Base-by-base conservation (phyloP, 2,329 filamentous ascomycete species). In the Fusarium sp. region DNA sequence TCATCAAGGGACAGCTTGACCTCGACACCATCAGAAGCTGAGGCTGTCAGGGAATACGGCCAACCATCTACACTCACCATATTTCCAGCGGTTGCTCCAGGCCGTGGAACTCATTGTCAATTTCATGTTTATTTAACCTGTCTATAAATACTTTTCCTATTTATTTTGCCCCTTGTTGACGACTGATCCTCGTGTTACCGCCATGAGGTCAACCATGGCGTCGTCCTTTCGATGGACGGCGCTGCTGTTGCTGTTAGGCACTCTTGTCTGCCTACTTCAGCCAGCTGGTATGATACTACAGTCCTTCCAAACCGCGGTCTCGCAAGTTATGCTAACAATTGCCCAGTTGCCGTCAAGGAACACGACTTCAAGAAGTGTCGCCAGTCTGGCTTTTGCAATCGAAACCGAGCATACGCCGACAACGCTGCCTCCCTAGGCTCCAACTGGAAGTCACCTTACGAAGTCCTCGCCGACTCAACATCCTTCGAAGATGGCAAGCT, bases 361-460 rank as follows among this genome's bases (percentile, higher is more conserved):
- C 92, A 98, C 79, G 95, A 97, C 83, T 99, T 98, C 89, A 99
- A 98, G 82, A 98, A 93, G 79, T 99, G 97, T 86, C 87, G 93
- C 76, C 96, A 99, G 82, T 97, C 96, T 6, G 97, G 97, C 79
- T 99, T 99, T 87, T 99, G 97, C 86, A 97, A 95, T 82, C 94
- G 97, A 75, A 98, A 98, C 85, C 92, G 97, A 82, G 93, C 91
- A 43, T 95, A 94, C 81, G 97, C 97, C 81, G 95, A 98, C 84
- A 87, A 90, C 73, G 95, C 92, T 72, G 84, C 90, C 54, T 85
- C 90, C 48, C 85, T 90, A 66, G 91, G 90, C 70, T 88, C 90
- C 10, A 87, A 88, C 32, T 98, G 95, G 93, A 87, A 87, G 75
- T 92, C 95, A 9, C 96, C 96, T 0, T 99, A 98, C 85, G 87